Percentiles rank a stretch among this genome's conserved stretches.
These are phyloP conservation scores for Arthroderma sp. DNA, from an alignment of 2,329 filamentous ascomycete species.

Conservation along the genomic window DNA sequence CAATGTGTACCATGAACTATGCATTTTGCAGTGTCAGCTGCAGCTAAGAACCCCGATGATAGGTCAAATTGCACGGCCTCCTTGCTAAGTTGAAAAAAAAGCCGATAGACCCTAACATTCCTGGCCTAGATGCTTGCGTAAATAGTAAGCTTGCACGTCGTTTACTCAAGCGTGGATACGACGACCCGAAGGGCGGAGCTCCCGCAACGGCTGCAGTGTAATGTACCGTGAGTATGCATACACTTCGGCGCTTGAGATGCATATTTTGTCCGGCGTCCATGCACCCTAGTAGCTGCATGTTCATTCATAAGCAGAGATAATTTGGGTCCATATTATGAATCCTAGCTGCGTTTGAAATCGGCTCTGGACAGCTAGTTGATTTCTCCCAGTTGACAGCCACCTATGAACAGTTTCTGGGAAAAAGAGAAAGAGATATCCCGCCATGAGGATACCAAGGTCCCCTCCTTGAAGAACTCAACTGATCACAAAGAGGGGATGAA, in stretches of 20 bases:
- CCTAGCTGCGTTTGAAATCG: background rate
- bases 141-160: constrained; percentile 2
- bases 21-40: background rate
- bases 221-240: background rate
- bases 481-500: background rate
- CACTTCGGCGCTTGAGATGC: background rate
- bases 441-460: background rate
- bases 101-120: background rate
- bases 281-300: background rate
- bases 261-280: background rate
- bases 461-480: background rate
- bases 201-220: background rate
- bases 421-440: too few relatives aligned
- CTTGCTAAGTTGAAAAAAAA: background rate
- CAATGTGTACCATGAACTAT: background rate
- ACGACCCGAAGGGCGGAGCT: background rate
- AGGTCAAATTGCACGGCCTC: background rate
- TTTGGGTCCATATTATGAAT: constrained; percentile 1
- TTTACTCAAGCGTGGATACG: background rate
- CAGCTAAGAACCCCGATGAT: background rate
- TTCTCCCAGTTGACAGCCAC: background rate
- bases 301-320: background rate
- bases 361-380: background rate
- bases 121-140: background rate
- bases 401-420: background rate